phyloP scores from a whole-genome alignment of 208 protist genomes.

The Crithidia sp. region DNA sequence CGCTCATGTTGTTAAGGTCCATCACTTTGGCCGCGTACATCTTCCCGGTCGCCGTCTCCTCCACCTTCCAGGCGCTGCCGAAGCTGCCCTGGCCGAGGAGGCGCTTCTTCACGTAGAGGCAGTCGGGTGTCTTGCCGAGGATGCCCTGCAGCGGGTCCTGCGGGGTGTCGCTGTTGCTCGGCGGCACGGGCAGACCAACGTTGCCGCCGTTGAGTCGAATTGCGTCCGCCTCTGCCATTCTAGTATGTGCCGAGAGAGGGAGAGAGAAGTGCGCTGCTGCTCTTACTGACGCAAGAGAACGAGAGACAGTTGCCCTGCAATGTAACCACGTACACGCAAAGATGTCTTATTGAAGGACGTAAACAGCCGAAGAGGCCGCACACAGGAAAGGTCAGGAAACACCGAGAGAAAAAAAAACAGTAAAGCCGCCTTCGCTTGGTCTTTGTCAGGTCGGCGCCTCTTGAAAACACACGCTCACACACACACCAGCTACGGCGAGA shows the following conservation, averaged over 20 bases:
- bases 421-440: too few species aligned
- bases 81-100: slow-evolving; percentile 93
- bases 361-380: too few species aligned
- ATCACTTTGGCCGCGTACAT: slow-evolving; percentile 93
- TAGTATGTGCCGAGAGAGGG: not conserved
- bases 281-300: slow-evolving; percentile 1
- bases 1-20: slow-evolving; percentile 85
- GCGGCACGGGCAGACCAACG: slow-evolving; percentile 64
- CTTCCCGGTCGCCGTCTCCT: slow-evolving; percentile 69
- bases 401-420: too few species aligned
- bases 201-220: slow-evolving; percentile 31
- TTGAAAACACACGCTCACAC: too few species aligned
- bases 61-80: slow-evolving; percentile 88
- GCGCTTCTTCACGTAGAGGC: slow-evolving; percentile 82
- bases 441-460: too few species aligned
- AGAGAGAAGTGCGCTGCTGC: not conserved
- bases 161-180: slow-evolving; percentile 37
- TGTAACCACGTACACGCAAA: too few species aligned
- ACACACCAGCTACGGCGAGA: too few species aligned
- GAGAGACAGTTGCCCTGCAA: too few species aligned
- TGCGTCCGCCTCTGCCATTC: slow-evolving; percentile 11
- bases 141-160: slow-evolving; percentile 65
- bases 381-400: too few species aligned
- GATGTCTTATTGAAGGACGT: too few species aligned
- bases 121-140: slow-evolving; percentile 60